Conservation (phyloP, 106 monocot species). For the Chionographis japonica region DNA sequence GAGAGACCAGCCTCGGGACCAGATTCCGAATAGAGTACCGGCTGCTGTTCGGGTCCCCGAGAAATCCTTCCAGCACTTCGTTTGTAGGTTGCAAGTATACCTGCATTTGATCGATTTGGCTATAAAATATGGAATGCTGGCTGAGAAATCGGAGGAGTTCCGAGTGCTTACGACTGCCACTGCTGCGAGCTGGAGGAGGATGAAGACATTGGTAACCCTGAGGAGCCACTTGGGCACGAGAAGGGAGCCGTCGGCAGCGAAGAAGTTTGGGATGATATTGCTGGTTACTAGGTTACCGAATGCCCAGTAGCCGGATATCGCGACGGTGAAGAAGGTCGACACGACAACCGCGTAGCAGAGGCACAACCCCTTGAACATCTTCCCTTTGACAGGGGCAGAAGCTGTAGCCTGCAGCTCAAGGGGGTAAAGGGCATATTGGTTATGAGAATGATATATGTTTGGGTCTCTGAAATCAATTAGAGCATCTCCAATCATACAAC, state of each 20-base stretch:
- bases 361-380: constrained; percentile 96
- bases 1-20: constrained; percentile 56
- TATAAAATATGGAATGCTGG: not conserved
- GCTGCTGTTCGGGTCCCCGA: constrained; percentile 46
- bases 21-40: constrained; percentile 75
- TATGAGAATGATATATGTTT: not conserved
- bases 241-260: constrained; percentile 11
- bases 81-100: constrained; percentile 90
- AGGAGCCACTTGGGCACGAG: constrained; percentile 68
- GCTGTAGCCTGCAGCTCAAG: constrained; percentile 51
- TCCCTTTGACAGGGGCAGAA: constrained; percentile 72
- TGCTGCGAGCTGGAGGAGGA: constrained; percentile 80
- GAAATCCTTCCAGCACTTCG: constrained; percentile 67
- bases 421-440: not conserved
- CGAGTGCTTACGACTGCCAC: constrained; percentile 57
- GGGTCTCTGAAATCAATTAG: no score
- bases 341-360: constrained; percentile 71
- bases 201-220: constrained; percentile 50
- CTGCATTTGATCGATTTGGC: constrained; percentile 20
- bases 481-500: no score
- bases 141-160: not conserved
- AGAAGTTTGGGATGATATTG: constrained; percentile 63
- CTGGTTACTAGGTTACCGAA: constrained; percentile 71
- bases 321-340: constrained; percentile 69
- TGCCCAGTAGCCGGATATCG: constrained; percentile 86